These are phyloP conservation scores for Spongispora temasekensis DNA, from an alignment of 1,284 basidiomycete genomes.

Conservation along the genomic window DNA sequence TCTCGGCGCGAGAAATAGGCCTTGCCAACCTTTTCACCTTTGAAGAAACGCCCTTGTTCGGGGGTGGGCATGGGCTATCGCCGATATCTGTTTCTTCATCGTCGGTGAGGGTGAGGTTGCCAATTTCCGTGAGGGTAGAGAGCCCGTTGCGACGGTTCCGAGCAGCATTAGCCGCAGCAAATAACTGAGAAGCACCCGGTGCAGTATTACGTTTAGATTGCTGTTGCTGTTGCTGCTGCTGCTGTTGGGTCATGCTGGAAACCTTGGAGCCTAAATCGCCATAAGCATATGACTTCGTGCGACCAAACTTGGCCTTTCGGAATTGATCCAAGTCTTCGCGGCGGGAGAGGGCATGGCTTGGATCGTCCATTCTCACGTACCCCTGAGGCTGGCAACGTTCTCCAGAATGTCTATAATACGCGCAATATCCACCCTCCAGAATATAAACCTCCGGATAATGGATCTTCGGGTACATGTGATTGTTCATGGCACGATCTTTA, in stretches of 20 bases:
- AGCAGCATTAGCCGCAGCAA: conserved; percentile 67
- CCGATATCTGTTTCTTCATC: conserved; percentile 76
- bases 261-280: conserved; percentile 60
- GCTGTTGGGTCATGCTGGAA: conserved; percentile 36
- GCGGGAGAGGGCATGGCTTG: conserved; percentile 75
- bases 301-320: conserved; percentile 82
- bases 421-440: conserved; percentile 93
- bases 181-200: conserved; percentile 53
- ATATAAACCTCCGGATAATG: conserved; percentile 98
- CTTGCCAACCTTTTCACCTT: conserved; percentile 57
- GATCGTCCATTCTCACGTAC: conserved; percentile 96
- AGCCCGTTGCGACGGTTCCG: conserved; percentile 59
- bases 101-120: conserved; percentile 56
- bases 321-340: conserved; percentile 89
- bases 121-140: conserved; percentile 66
- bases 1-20: conserved; percentile 59
- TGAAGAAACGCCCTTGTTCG: conserved; percentile 50
- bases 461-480: conserved; percentile 87
- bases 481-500: conserved; percentile 86
- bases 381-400: conserved; percentile 76
- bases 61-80: conserved; percentile 80
- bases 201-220: conserved; percentile 63
- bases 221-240: conserved; percentile 42
- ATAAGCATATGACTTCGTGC: conserved; percentile 88
- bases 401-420: conserved; percentile 75